phyloP scores from a whole-genome alignment of 106 monocot species.

The Dendrobium huoshanense region DNA sequence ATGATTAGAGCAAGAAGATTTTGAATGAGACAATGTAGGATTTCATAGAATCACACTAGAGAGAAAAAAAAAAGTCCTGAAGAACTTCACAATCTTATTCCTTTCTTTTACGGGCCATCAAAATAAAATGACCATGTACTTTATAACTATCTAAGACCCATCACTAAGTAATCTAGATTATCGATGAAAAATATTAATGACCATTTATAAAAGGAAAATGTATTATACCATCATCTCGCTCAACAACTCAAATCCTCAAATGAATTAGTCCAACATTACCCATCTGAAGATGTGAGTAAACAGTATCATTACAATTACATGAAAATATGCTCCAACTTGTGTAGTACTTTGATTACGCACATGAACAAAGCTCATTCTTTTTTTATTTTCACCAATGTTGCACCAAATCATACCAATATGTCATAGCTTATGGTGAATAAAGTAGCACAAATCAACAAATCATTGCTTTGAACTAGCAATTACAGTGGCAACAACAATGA shows the following conservation, averaged over 20 bases:
- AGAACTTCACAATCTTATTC: neutral
- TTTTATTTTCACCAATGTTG: neutral
- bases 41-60: too few species aligned
- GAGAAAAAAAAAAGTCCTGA: too few species aligned
- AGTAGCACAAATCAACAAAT: neutral
- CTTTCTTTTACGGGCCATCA: neutral
- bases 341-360: neutral
- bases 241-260: neutral
- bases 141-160: neutral
- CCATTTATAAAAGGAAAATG: neutral
- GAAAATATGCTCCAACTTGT: neutral
- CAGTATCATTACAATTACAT: neutral
- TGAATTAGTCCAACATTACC: neutral
- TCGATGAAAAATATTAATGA: neutral
- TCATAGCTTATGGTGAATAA: neutral
- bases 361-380: neutral
- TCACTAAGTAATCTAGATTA: neutral
- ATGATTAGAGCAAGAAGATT: too few species aligned
- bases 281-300: too few species aligned
- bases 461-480: neutral
- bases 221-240: too few species aligned
- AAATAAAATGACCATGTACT: neutral
- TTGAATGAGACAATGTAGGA: too few species aligned
- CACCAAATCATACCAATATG: neutral
- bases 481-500: neutral